Base-by-base conservation (phyloP, 208 protist genomes). In the Sergeia podlipaevii region DNA sequence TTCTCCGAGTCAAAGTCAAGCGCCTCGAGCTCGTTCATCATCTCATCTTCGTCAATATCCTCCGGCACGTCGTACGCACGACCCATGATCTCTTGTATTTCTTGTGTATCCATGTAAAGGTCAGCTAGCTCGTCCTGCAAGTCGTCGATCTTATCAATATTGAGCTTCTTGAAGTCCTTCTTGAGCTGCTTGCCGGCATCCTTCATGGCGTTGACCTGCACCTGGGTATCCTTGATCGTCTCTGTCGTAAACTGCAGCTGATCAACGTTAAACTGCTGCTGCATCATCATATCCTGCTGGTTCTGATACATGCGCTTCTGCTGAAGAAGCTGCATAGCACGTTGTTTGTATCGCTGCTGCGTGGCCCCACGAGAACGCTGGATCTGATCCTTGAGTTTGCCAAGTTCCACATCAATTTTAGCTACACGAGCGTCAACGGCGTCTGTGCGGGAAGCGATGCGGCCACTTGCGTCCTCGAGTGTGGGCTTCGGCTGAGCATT, bases 191-290 rank as follows among this genome's bases (percentile, higher is more conserved):
- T 96, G 60, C 75, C 80, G 8, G 88, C 85, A n/a, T 82, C 77
- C 71, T 92, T 94, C 82, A 97, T 85, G 10, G 86, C 89, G 10
- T 70, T 64, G 17, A 97, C 68, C 56, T 95, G 89, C 37, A 92
- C 70, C 41, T 93, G 74, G 23, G 93, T 96, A 68, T 97, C 93
- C 72, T 93, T 92, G 46, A 97, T 66, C 23, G 83, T 81, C 61
- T 96, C 85, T 7, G 74, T 82, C 2, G 93, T 92, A 56, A 96
- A 97, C 57, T 89, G 80, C 24, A 96, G 75, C 62, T 97, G 93
- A 46, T 97, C 93, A 45, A 97, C 79, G 70, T 96, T 96, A 41
- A 93, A 94, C 74, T 94, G 88, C 61, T 97, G 93, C 48, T 88
- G 69, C 74, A 90, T 84, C 61, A 96, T 86, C 49, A 68, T 71